Percentiles rank a stretch among this genome's conserved stretches.
These are phyloP conservation scores for Kregervanrija delftensis DNA, from an alignment of 805 yeast genomes.

Conservation along the genomic window DNA sequence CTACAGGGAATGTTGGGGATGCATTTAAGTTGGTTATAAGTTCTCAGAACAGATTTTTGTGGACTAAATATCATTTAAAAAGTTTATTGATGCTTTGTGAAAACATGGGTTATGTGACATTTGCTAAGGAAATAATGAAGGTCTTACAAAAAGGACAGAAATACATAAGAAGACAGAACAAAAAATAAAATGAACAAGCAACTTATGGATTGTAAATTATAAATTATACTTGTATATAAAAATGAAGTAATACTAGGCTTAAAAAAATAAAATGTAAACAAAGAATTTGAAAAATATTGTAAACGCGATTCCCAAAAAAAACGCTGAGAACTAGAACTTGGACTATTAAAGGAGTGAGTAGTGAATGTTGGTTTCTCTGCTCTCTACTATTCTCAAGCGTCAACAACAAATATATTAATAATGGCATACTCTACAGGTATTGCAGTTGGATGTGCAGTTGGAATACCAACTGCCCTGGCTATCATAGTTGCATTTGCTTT, in stretches of 20 bases:
- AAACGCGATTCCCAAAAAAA: too few species aligned
- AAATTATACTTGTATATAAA: too few species aligned
- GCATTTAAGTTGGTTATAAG: conserved; percentile 64
- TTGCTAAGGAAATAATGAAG: conserved; percentile 22
- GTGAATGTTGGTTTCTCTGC: background rate
- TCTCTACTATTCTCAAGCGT: too few species aligned
- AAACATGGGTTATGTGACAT: conserved; percentile 36
- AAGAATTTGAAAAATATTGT: too few species aligned
- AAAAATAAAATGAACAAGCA: background rate
- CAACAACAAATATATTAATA: background rate
- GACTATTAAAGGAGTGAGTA: background rate
- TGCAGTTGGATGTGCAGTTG: conserved; percentile 49
- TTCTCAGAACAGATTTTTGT: conserved; percentile 59
- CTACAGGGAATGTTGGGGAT: conserved; percentile 52
- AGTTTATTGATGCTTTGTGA: conserved; percentile 34
- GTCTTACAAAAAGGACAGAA: conserved; percentile 17
- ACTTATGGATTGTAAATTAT: too few species aligned
- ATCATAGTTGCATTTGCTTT: conserved; percentile 28
- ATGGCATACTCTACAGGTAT: conserved; percentile 18
- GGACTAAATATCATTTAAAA: conserved; percentile 50
- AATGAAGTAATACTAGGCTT: too few species aligned
- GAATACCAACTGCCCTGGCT: conserved; percentile 40
- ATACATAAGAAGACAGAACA: conserved; percentile 7
- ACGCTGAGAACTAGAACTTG: too few species aligned
- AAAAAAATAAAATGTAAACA: too few species aligned